Conservation (phyloP, 257 asterid genomes). For the Cordia subcordata region DNA sequence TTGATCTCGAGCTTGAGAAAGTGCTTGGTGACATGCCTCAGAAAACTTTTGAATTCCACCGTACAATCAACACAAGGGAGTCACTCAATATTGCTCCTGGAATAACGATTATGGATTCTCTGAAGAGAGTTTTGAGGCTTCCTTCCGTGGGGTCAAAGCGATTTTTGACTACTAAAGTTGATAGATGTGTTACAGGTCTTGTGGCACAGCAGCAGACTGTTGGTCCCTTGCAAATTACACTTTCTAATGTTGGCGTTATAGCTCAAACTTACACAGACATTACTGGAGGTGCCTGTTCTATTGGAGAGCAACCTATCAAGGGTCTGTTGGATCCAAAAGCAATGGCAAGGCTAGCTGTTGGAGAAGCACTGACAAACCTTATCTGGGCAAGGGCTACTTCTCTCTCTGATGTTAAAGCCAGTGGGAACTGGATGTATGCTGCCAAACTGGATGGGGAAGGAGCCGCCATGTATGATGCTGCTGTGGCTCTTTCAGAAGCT, state of each 20-base stretch:
- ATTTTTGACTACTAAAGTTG: constrained; percentile 89
- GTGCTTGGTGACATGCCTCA: constrained; percentile 98
- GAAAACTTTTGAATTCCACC: constrained; percentile 78
- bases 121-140: constrained; percentile 80
- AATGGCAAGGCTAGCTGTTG: constrained; percentile 88
- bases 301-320: constrained; percentile 88
- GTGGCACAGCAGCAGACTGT: constrained; percentile 98
- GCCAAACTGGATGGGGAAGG: constrained; percentile 96
- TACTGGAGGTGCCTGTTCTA: constrained; percentile 92
- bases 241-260: constrained; percentile 83
- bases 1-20: constrained; percentile 92
- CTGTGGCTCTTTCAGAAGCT: constrained; percentile 82
- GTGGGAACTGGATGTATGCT: constrained; percentile 99
- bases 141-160: constrained; percentile 89
- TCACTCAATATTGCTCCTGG: constrained; percentile 88
- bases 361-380: constrained; percentile 91
- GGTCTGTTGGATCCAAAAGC: constrained; percentile 87
- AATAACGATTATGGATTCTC: constrained; percentile 52
- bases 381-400: constrained; percentile 88
- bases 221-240: constrained; percentile 89
- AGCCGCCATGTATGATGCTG: constrained; percentile 94
- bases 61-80: constrained; percentile 35
- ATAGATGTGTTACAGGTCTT: constrained; percentile 91
- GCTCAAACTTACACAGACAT: constrained; percentile 71
- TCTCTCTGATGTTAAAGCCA: constrained; percentile 81